Percentiles rank a stretch among this genome's conserved stretches.
These are phyloP conservation scores for Sphagnum contortum DNA, from an alignment of 225 moss, liverwort and hornwort genomes.

Conservation along the genomic window DNA sequence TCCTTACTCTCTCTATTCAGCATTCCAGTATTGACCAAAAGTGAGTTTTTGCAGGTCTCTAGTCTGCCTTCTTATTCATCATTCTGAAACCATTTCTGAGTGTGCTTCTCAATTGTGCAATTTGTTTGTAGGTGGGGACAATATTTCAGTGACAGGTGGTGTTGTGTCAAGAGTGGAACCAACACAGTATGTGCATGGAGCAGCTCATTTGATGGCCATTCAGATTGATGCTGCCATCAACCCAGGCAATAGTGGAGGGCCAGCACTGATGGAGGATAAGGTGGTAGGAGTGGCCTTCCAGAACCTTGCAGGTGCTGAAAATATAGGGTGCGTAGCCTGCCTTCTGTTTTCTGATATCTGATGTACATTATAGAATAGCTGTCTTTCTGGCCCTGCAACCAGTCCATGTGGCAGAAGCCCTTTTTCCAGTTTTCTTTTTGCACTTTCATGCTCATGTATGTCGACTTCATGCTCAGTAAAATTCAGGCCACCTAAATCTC, in stretches of 20 bases:
- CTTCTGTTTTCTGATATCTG: too few relatives aligned
- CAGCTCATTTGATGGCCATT: constrained; percentile 94
- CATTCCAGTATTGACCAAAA: too few relatives aligned
- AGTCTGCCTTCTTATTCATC: too few relatives aligned
- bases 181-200: constrained; percentile 92
- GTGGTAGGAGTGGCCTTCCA: constrained; percentile 96
- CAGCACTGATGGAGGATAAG: constrained; percentile 99
- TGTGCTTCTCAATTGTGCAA: not conserved
- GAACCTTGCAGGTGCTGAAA: constrained; percentile 90
- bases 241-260: constrained; percentile 95
- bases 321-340: constrained; percentile 60
- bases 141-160: constrained; percentile 93
- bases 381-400: too few relatives aligned
- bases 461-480: too few relatives aligned
- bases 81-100: not conserved
- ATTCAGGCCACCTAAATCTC: too few relatives aligned
- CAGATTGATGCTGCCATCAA: constrained; percentile 99
- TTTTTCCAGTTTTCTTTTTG: too few relatives aligned
- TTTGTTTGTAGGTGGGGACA: constrained; percentile 67
- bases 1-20: too few relatives aligned
- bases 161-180: constrained; percentile 97
- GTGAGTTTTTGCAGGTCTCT: too few relatives aligned
- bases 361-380: too few relatives aligned
- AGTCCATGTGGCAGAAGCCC: too few relatives aligned
- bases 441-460: too few relatives aligned